Base-by-base conservation (phyloP, 768 basidiomycete genomes). In the Suillus subalutaceus region DNA sequence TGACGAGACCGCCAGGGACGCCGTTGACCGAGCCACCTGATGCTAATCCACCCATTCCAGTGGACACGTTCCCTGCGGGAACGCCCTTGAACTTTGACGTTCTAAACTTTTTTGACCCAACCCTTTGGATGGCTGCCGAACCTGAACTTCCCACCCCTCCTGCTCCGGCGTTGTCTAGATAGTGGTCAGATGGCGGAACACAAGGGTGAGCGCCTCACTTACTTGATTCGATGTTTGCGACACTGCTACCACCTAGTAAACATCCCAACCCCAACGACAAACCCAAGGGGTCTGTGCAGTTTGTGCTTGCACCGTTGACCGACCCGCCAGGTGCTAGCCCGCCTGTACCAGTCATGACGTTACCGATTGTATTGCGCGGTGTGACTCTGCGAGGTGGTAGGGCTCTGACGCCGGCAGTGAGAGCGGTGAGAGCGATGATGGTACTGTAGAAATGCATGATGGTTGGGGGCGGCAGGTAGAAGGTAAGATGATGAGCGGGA, bases 301-400 rank as follows among this genome's bases (percentile, higher is more conserved):
- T 32, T n/a, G 20, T 44, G 26, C 56, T 26, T 46, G 53, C 30
- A 37, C 40, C 23, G 20, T 69, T 65, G 30, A 79, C 77, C 6
- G 74, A 72, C 6, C 83, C 84, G 23, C 82, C 83, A 9, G 66
- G 37, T 26, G 79, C 75, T 18, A 71, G 61, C 30, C 80, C 79
- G 20, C 79, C 80, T 30, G 67, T 63, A 58, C 65, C 73, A 1
- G 67, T 63, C 20, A 38, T 43, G 40, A 75, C 37, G 32, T 53
- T 68, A 18, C 64, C 62, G 23, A 68, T 52, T 41, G 40, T 48
- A 40, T 71, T 73, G 65, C 67, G 69, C 9, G 66, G 58, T 23
- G 59, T 63, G 43, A 71, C 59, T 30, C 67, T 69, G 50, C 71
- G 73, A 76, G 80, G 63, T 52, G 73, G 65, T 71, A 74, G 59